Percentiles rank a stretch among this genome's conserved stretches.
phyloP scores from a whole-genome alignment of 208 protist species.

The Trypanosomatidae sp. region DNA sequence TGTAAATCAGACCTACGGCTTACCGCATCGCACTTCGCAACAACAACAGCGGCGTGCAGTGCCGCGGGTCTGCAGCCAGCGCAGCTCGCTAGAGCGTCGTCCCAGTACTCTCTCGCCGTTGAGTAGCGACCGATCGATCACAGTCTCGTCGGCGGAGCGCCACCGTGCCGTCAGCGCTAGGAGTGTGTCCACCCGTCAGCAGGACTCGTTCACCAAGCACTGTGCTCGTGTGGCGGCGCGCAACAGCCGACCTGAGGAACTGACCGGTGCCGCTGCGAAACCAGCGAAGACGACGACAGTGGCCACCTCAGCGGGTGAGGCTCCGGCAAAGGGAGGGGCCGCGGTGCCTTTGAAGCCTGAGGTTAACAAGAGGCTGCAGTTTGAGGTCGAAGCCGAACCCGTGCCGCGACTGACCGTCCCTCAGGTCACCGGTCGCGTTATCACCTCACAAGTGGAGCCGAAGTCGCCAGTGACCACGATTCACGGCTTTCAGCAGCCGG shows the following conservation, averaged over 20 bases:
- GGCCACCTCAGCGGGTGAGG: neutral
- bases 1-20: neutral
- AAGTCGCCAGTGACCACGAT: conserved; percentile 12
- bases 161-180: neutral
- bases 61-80: conserved; percentile 2
- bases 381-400: conserved; percentile 9
- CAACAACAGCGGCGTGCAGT: conserved; percentile 7
- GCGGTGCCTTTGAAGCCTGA: neutral
- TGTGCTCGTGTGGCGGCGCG: conserved; percentile 31
- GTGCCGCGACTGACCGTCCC: conserved; percentile 9
- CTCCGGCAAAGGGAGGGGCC: conserved; percentile 1
- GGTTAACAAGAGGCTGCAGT: conserved; percentile 8
- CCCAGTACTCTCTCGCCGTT: conserved; percentile 14
- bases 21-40: conserved; percentile 1
- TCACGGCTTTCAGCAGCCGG: conserved; percentile 2
- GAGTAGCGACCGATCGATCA: conserved; percentile 7
- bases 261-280: neutral
- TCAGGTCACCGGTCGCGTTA: neutral
- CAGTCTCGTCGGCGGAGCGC: conserved; percentile 12
- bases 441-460: neutral
- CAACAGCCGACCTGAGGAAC: neutral
- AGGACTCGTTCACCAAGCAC: conserved; percentile 41
- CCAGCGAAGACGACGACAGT: neutral
- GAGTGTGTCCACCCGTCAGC: conserved; percentile 28
- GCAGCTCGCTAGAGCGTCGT: conserved; percentile 1